phyloP scores from a whole-genome alignment of 2,329 filamentous ascomycete genomes.

The Clonostachys rhizophaga region DNA sequence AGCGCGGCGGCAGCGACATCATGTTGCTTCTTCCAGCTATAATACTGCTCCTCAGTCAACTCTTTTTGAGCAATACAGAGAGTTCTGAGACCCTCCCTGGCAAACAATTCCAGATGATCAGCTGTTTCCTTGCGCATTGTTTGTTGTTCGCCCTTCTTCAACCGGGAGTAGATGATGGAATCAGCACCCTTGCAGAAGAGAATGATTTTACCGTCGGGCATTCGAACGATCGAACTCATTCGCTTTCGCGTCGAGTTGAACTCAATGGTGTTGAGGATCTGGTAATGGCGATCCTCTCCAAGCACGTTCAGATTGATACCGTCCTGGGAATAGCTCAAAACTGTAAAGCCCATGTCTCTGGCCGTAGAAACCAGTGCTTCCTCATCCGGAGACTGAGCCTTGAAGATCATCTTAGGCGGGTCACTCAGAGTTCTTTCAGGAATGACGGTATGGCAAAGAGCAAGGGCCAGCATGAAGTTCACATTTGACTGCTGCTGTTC shows the following conservation, averaged over 20 bases:
- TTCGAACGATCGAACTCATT: conserved; percentile 95
- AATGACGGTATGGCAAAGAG: conserved; percentile 96
- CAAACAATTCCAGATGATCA: conserved; percentile 95
- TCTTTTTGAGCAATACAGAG: conserved; percentile 87
- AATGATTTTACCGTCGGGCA: conserved; percentile 86
- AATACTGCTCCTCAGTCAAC: conserved; percentile 78
- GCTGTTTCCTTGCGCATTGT: conserved; percentile 81
- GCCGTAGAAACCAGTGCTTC: conserved; percentile 91
- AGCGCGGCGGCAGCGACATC: conserved; percentile 82
- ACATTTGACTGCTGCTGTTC: conserved; percentile 76
- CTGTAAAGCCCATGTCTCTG: conserved; percentile 91
- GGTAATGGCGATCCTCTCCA: conserved; percentile 80
- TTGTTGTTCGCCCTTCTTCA: conserved; percentile 79
- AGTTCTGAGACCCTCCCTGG: conserved; percentile 88
- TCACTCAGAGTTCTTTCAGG: conserved; percentile 88
- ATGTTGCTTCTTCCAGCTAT: conserved; percentile 79
- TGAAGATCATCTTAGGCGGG: conserved; percentile 86
- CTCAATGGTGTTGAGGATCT: conserved; percentile 89
- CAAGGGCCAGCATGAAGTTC: conserved; percentile 90
- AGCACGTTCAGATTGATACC: conserved; percentile 83
- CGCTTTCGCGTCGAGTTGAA: conserved; percentile 96
- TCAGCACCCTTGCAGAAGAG: conserved; percentile 98
- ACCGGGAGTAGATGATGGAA: conserved; percentile 90
- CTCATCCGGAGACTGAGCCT: conserved; percentile 95
- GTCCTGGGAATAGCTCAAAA: conserved; percentile 72